These are phyloP conservation scores for Candida broadrunensis DNA, from an alignment of 805 yeast genomes.

Conservation along the genomic window DNA sequence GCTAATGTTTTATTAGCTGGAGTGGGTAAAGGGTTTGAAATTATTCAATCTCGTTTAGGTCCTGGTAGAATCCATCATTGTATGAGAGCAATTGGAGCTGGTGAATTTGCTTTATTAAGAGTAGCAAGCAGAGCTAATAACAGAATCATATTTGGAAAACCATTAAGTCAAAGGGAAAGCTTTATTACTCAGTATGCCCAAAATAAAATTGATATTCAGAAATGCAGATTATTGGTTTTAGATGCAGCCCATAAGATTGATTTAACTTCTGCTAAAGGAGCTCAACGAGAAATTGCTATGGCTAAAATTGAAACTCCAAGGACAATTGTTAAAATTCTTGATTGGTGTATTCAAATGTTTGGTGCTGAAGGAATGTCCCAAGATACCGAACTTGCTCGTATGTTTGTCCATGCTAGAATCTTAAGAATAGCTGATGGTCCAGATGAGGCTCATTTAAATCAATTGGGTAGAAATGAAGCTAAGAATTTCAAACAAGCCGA, in stretches of 20 bases:
- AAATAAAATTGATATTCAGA: constrained; percentile 50
- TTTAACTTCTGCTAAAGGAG: constrained; percentile 49
- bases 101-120: constrained; percentile 50
- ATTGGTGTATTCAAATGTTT: constrained; percentile 62
- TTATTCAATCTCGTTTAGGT: constrained; percentile 63
- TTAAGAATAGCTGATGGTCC: constrained; percentile 69
- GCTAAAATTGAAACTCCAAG: constrained; percentile 65
- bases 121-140: constrained; percentile 50
- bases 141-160: constrained; percentile 51
- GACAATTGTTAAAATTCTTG: constrained; percentile 48
- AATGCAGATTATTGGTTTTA: constrained; percentile 52
- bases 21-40: constrained; percentile 56
- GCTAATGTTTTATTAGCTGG: constrained; percentile 39
- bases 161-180: constrained; percentile 48
- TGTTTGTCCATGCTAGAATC: constrained; percentile 52
- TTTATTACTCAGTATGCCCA: constrained; percentile 50
- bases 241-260: constrained; percentile 64
- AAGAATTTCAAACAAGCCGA: constrained; percentile 36
- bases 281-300: constrained; percentile 55
- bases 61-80: constrained; percentile 74
- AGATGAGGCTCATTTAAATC: constrained; percentile 61
- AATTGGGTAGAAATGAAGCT: constrained; percentile 49
- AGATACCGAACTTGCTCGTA: constrained; percentile 55
- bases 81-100: constrained; percentile 62
- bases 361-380: constrained; percentile 67